These are phyloP conservation scores for Pelargonium myrrhifolium DNA, from an alignment of 441 rosid genomes.

Conservation along the genomic window DNA sequence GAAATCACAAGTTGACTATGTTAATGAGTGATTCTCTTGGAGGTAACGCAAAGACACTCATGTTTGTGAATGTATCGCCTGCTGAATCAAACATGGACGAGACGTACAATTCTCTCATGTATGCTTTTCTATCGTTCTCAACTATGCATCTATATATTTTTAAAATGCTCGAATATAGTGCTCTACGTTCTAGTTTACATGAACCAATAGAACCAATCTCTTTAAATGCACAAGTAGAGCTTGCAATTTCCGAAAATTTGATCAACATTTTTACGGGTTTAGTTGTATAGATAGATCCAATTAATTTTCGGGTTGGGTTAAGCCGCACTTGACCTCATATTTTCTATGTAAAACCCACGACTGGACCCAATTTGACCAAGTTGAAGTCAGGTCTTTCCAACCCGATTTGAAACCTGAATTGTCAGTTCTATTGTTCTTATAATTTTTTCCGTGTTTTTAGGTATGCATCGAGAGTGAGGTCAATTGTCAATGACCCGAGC, in stretches of 20 bases:
- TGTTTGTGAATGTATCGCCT: conserved; percentile 92
- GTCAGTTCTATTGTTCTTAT: neutral
- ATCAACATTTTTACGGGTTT: too few species aligned
- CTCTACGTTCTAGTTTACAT: neutral
- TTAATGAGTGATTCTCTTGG: conserved; percentile 97
- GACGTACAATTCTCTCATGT: conserved; percentile 80
- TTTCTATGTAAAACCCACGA: too few species aligned
- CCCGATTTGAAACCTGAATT: too few species aligned
- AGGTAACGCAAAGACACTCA: conserved; percentile 94
- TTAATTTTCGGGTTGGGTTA: too few species aligned
- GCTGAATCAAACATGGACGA: conserved; percentile 89
- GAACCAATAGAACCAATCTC: too few species aligned
- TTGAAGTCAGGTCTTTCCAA: too few species aligned
- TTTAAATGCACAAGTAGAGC: too few species aligned
- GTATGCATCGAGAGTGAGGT: conserved; percentile 88
- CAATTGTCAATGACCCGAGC: conserved; percentile 82
- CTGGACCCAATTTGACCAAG: too few species aligned
- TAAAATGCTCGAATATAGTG: neutral
- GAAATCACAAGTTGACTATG: conserved; percentile 94
- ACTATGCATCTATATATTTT: neutral
- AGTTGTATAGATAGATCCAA: too few species aligned
- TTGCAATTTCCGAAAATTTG: too few species aligned
- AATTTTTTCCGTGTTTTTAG: conserved; percentile 27
- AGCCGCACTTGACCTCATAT: too few species aligned
- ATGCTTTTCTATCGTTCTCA: conserved; percentile 22